phyloP scores from a whole-genome alignment of 2,329 filamentous ascomycete genomes.

The Aspergillus sp. region DNA sequence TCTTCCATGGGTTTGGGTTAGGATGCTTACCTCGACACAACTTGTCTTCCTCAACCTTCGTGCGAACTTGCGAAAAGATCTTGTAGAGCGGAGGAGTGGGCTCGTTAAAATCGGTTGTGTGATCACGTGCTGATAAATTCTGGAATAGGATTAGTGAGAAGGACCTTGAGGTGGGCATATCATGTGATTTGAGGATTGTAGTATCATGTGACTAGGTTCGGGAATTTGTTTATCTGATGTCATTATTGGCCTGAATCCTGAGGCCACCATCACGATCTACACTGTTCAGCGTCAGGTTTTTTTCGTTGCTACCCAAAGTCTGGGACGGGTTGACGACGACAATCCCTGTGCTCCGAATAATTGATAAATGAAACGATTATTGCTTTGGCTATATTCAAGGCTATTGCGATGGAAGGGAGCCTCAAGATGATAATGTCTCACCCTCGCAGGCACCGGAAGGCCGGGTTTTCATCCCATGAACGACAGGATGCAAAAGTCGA shows the following conservation, averaged over 20 bases:
- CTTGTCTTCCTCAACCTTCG: slow-evolving; percentile 62
- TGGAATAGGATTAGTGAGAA: slow-evolving; percentile 17
- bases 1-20: background rate
- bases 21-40: slow-evolving; percentile 56
- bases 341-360: slow-evolving; percentile 13
- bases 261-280: background rate
- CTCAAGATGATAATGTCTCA: slow-evolving; percentile 20
- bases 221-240: slow-evolving; percentile 6
- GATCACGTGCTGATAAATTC: slow-evolving; percentile 33
- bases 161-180: slow-evolving; percentile 1
- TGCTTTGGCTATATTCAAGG: slow-evolving; percentile 17
- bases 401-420: slow-evolving; percentile 23
- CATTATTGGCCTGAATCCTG: background rate
- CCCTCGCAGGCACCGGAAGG: slow-evolving; percentile 17
- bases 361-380: slow-evolving; percentile 9
- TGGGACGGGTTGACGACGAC: background rate
- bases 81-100: slow-evolving; percentile 25
- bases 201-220: background rate
- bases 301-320: background rate
- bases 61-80: slow-evolving; percentile 29
- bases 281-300: background rate
- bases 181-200: slow-evolving; percentile 1
- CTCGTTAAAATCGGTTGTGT: slow-evolving; percentile 42
- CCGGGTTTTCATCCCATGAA: background rate
- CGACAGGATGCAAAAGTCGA: slow-evolving; percentile 13